Evolutionary conservation across 2,329 filamentous ascomycete genomes (phyloP).

Genomic region (Pestalotiopsis sp.): DNA sequence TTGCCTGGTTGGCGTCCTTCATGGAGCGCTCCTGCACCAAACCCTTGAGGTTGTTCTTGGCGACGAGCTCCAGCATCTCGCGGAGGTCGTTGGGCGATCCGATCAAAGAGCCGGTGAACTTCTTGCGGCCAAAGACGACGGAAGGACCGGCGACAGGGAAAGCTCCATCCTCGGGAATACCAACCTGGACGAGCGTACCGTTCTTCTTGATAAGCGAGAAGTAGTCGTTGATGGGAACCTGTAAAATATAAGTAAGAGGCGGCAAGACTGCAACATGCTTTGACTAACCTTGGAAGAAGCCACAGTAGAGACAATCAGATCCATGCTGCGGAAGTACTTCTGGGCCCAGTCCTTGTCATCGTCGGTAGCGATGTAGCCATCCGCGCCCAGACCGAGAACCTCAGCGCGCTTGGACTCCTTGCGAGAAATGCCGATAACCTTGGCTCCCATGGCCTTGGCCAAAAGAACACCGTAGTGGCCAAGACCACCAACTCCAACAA

Average conservation of each 20-base stretch:
- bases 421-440: slow-evolving; percentile 57
- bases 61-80: slow-evolving; percentile 52
- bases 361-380: slow-evolving; percentile 31
- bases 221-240: slow-evolving; percentile 59
- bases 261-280: slow-evolving; percentile 26
- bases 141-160: slow-evolving; percentile 14
- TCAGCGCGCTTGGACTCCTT: slow-evolving; percentile 49
- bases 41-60: slow-evolving; percentile 46
- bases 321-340: slow-evolving; percentile 47
- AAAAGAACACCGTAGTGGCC: slow-evolving; percentile 68
- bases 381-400: slow-evolving; percentile 53
- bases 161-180: slow-evolving; percentile 56
- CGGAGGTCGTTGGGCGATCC: slow-evolving; percentile 49
- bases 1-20: slow-evolving; percentile 41
- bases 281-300: slow-evolving; percentile 26
- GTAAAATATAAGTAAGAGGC: not conserved
- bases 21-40: slow-evolving; percentile 51
- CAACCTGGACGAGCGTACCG: slow-evolving; percentile 65
- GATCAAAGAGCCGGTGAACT: slow-evolving; percentile 42
- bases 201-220: slow-evolving; percentile 56
- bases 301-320: slow-evolving; percentile 57
- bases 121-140: slow-evolving; percentile 47
- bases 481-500: slow-evolving; percentile 64
- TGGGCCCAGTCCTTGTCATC: slow-evolving; percentile 54
- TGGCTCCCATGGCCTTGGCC: slow-evolving; percentile 62